Evolutionary conservation across 257 asterid species (phyloP).

Genomic region (Gentiana dahurica): DNA sequence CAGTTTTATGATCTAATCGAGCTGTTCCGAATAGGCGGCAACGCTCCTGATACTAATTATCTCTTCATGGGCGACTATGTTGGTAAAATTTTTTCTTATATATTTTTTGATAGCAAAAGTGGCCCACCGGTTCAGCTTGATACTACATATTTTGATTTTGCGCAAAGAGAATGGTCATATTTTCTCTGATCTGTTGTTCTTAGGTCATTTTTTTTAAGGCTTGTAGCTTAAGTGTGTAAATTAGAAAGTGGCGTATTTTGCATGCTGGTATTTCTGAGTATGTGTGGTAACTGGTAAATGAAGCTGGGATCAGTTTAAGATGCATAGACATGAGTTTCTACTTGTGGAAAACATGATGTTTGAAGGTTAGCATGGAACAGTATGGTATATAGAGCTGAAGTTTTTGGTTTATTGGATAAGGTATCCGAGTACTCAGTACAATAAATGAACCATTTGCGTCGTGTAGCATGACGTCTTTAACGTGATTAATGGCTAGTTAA

Average conservation of each 20-base stretch:
- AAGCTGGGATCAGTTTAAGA: neutral
- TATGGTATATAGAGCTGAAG: too few relatives aligned
- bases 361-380: too few relatives aligned
- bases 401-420: too few relatives aligned
- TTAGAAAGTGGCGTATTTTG: neutral
- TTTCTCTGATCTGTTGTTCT: conserved; percentile 1
- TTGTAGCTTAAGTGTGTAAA: neutral
- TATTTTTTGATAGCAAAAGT: neutral
- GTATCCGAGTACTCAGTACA: too few relatives aligned
- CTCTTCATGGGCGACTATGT: conserved; percentile 91
- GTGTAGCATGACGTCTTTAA: too few relatives aligned
- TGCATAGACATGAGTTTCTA: too few relatives aligned
- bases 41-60: conserved; percentile 71
- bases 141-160: neutral
- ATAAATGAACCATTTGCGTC: too few relatives aligned
- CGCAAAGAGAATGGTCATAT: neutral
- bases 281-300: too few relatives aligned
- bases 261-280: neutral
- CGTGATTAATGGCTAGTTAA: too few relatives aligned
- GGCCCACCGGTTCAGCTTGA: neutral
- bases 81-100: conserved; percentile 32
- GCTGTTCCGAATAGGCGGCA: conserved; percentile 79
- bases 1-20: conserved; percentile 83
- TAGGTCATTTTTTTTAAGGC: neutral
- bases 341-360: too few relatives aligned